phyloP scores from a whole-genome alignment of 1,284 basidiomycete species.

The Cerioporus squamosus region DNA sequence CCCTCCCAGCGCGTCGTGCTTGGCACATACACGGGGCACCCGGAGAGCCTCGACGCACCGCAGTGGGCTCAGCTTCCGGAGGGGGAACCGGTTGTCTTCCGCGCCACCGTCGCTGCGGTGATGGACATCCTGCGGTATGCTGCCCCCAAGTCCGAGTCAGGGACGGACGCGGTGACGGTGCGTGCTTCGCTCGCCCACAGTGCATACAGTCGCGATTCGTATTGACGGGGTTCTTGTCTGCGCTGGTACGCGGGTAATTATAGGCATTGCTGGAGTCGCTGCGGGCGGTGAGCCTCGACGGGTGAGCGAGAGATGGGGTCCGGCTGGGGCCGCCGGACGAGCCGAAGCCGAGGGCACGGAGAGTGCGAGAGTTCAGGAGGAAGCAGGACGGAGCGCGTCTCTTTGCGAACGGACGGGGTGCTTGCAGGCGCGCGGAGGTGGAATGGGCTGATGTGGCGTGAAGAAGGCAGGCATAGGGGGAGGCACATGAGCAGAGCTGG shows the following conservation, averaged over 20 bases:
- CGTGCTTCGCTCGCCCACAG: not conserved
- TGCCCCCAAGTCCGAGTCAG: conserved; percentile 1
- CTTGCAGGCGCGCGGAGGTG: not conserved
- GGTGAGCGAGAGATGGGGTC: conserved; percentile 1
- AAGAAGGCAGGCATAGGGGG: conserved; percentile 10
- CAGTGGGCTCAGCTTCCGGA: conserved; percentile 19
- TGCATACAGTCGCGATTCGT: not conserved
- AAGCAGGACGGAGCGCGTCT: not conserved
- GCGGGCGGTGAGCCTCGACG: conserved; percentile 12
- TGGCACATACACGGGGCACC: conserved; percentile 20
- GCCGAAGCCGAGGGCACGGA: not conserved
- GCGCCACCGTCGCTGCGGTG: conserved; percentile 14
- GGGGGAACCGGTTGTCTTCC: conserved; percentile 19
- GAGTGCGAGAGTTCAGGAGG: not conserved
- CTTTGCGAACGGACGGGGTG: not conserved
- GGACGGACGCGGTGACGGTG: conserved; percentile 12
- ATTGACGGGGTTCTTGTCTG: not conserved
- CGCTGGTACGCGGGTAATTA: not conserved
- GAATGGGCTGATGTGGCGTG: conserved; percentile 8
- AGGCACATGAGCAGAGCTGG: conserved; percentile 20
- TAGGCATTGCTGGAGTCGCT: conserved; percentile 17
- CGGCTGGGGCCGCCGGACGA: not conserved
- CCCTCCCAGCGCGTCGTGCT: conserved; percentile 13
- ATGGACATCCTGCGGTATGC: conserved; percentile 7
- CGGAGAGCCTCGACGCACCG: conserved; percentile 20